Base-by-base conservation (phyloP, 2,329 filamentous ascomycete genomes). In the Nectriaceae sp. region DNA sequence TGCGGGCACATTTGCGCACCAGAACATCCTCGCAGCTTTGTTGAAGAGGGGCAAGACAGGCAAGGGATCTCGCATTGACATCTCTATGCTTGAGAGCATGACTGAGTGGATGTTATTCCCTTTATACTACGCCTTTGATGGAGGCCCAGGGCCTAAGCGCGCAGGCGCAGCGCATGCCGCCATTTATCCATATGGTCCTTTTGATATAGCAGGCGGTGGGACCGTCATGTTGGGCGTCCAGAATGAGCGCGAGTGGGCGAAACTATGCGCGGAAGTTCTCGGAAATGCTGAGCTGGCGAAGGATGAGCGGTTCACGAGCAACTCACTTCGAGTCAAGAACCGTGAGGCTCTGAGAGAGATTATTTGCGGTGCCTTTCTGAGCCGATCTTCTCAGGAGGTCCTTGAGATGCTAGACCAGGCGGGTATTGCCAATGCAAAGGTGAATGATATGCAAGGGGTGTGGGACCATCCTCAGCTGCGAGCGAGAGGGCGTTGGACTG, bases 61-160 rank as follows among this genome's bases (percentile, higher is more conserved):
- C 0, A 64, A 65, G 22, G 79, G 79, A 0, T 74, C 70, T 24
- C 68, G 71, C 16, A 70, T 82, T 18, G 79, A 83, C 37, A 75
- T 83, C 15, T 79, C 76, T 2, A 83, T 83, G 79, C 66, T 83
- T 6, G 79, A 83, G 57, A 73, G 74, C 40, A 79, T 82, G 77
- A 69, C 75, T 0, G 79, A 83, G 56, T 83, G 80, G 79, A 83
- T 82, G 79, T 67, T 67, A 0, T 83, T 81, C 40, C 79, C 78
- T 0, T 60, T 80, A 55, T 79, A 82, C 55, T 83, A 82, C 50
- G 65, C 77, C 0, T 77, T 71, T 50, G 63, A 78, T 3, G 72
- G 70, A 3, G 72, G 75, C 3, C 52, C 70, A 0, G 65, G 70
- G 0, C 77, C 77, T 0, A 62, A 63, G 2, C 69, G 75, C 2